phyloP scores from a whole-genome alignment of 2,329 filamentous ascomycete genomes.

The Venturia aucupariae region DNA sequence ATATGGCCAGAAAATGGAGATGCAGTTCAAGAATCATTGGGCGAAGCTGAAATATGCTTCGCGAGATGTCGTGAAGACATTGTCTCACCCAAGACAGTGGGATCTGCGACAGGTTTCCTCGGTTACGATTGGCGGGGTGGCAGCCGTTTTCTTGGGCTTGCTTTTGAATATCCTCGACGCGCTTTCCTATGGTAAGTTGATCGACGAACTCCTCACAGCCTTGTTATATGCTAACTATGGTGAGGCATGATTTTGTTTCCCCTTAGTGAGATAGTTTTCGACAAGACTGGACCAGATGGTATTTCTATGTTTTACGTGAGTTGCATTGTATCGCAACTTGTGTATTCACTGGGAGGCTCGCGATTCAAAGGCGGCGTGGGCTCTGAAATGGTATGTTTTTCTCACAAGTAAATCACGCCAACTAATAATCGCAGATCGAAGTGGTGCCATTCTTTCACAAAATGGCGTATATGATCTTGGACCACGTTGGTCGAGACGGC shows the following conservation, averaged over 20 bases:
- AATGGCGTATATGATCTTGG: slow-evolving; percentile 72
- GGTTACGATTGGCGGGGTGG: slow-evolving; percentile 42
- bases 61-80: background rate
- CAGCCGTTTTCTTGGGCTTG: slow-evolving; percentile 79
- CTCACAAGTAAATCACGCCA: background rate
- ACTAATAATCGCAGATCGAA: slow-evolving; percentile 56
- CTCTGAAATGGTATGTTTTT: slow-evolving; percentile 61
- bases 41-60: slow-evolving; percentile 6
- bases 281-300: slow-evolving; percentile 77
- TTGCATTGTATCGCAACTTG: slow-evolving; percentile 86
- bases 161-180: slow-evolving; percentile 91
- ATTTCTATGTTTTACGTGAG: slow-evolving; percentile 99
- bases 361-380: slow-evolving; percentile 86
- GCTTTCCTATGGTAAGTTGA: slow-evolving; percentile 67
- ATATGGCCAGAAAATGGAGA: background rate
- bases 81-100: slow-evolving; percentile 9
- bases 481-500: slow-evolving; percentile 60
- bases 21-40: slow-evolving; percentile 9
- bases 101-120: slow-evolving; percentile 12
- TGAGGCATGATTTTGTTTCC: slow-evolving; percentile 88
- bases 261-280: slow-evolving; percentile 76
- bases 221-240: background rate
- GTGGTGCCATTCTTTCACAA: slow-evolving; percentile 98
- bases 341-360: slow-evolving; percentile 76
- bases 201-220: background rate